phyloP scores from a whole-genome alignment of 208 protist species.

The Leishmania amazonensis region DNA sequence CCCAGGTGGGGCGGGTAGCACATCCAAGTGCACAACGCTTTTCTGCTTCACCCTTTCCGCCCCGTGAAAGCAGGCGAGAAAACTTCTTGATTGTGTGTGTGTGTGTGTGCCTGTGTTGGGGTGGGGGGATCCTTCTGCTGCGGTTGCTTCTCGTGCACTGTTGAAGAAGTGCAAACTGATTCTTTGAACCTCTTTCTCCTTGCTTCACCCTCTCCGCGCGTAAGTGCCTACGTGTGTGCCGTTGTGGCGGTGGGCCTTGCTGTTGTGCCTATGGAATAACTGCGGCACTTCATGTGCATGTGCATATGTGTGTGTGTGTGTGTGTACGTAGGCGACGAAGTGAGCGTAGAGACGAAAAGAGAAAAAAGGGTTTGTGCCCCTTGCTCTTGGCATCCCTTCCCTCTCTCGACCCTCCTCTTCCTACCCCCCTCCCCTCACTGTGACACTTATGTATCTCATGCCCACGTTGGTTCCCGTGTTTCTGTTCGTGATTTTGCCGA shows the following conservation, averaged over 20 bases:
- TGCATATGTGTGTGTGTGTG: not conserved
- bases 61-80: not conserved
- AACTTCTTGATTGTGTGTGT: not conserved
- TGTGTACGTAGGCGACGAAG: not conserved
- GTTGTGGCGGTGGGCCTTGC: not conserved
- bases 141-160: not conserved
- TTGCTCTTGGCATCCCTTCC: not conserved
- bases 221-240: not conserved
- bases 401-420: not conserved
- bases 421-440: not conserved
- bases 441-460: not conserved
- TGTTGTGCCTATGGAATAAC: not conserved
- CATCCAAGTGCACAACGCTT: constrained; percentile 4
- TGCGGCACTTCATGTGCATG: not conserved
- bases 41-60: constrained; percentile 1
- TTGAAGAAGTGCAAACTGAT: not conserved
- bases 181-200: not conserved
- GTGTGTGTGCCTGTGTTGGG: not conserved
- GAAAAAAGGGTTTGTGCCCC: not conserved
- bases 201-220: not conserved
- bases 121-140: not conserved
- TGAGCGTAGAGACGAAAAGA: not conserved
- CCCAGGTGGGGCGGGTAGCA: not conserved
- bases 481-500: not conserved
- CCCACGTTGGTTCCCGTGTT: not conserved